phyloP scores from a whole-genome alignment of 805 yeast genomes.

The Isabelozyma gotoi region DNA sequence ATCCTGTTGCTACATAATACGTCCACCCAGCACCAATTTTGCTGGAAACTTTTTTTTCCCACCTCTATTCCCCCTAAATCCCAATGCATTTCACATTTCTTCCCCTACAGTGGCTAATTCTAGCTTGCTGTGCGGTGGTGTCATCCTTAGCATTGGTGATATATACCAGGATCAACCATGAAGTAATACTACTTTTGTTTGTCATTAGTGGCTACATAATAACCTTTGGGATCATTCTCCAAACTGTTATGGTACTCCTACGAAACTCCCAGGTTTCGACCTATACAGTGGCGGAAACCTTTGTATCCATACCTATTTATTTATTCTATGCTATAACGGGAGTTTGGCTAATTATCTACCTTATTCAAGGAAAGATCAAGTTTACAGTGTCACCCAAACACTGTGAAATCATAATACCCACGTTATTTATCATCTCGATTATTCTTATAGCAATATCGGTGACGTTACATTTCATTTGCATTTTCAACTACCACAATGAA shows the following conservation, averaged over 20 bases:
- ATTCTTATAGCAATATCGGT: slow-evolving; percentile 7
- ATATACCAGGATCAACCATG: background rate
- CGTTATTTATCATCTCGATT: slow-evolving; percentile 8
- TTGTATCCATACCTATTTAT: slow-evolving; percentile 1
- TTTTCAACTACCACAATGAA: background rate
- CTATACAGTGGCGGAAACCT: background rate
- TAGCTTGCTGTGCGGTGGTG: background rate
- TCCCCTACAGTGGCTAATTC: background rate
- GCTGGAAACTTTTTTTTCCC: too few relatives aligned
- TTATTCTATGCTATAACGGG: slow-evolving; percentile 11
- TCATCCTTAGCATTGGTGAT: background rate
- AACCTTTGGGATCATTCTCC: slow-evolving; percentile 2
- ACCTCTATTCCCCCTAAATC: too few relatives aligned
- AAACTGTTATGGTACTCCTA: slow-evolving; percentile 1
- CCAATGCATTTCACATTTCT: background rate
- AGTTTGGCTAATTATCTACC: slow-evolving; percentile 3
- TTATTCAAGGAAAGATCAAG: slow-evolving; percentile 1
- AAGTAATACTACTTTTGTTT: slow-evolving; percentile 1
- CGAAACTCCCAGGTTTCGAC: background rate
- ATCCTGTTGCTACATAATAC: too few relatives aligned
- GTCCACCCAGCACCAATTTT: too few relatives aligned
- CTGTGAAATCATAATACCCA: slow-evolving; percentile 4
- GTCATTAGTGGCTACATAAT: slow-evolving; percentile 5
- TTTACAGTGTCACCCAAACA: background rate
- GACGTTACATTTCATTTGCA: background rate